Percentiles rank a stretch among this genome's conserved stretches.
These are phyloP conservation scores for Ceratocystis alfenasii DNA, from an alignment of 2,329 filamentous ascomycete genomes.

Conservation along the genomic window DNA sequence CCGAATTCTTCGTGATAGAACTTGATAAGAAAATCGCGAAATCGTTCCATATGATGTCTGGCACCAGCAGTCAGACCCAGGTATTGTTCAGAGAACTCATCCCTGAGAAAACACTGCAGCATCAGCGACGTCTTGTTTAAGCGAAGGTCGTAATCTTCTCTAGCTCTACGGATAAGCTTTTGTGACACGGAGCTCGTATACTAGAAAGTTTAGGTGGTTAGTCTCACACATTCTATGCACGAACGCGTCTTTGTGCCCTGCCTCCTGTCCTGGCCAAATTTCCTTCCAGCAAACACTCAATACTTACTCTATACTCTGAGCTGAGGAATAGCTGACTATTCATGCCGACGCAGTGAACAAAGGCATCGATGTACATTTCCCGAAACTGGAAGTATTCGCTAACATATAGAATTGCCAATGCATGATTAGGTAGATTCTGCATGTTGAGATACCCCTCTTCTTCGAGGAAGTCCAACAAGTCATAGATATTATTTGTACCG, in stretches of 20 bases:
- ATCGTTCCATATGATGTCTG: slow-evolving; percentile 57
- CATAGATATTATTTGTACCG: slow-evolving; percentile 45
- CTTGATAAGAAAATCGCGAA: slow-evolving; percentile 54
- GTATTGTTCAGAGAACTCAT: slow-evolving; percentile 54
- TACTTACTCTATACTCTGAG: slow-evolving; percentile 49
- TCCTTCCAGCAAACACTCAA: not conserved
- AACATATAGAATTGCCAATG: slow-evolving; percentile 54
- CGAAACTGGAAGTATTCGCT: slow-evolving; percentile 53
- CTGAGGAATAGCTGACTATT: slow-evolving; percentile 45
- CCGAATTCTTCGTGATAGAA: slow-evolving; percentile 58
- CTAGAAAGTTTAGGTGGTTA: not conserved
- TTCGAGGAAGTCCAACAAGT: slow-evolving; percentile 54
- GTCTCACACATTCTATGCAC: slow-evolving; percentile 3
- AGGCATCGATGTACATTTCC: slow-evolving; percentile 60
- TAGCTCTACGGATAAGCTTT: slow-evolving; percentile 51
- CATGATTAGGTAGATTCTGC: slow-evolving; percentile 52
- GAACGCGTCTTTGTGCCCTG: not conserved
- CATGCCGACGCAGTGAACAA: slow-evolving; percentile 71
- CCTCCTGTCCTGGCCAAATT: no score
- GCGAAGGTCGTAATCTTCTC: slow-evolving; percentile 52
- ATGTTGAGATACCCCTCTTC: slow-evolving; percentile 59
- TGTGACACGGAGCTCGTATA: slow-evolving; percentile 42
- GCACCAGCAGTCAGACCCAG: slow-evolving; percentile 52
- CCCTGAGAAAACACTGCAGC: slow-evolving; percentile 55
- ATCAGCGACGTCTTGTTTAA: slow-evolving; percentile 46